Conservation (phyloP, 352 stramenopile genomes). For the Phytophthora tubulina region DNA sequence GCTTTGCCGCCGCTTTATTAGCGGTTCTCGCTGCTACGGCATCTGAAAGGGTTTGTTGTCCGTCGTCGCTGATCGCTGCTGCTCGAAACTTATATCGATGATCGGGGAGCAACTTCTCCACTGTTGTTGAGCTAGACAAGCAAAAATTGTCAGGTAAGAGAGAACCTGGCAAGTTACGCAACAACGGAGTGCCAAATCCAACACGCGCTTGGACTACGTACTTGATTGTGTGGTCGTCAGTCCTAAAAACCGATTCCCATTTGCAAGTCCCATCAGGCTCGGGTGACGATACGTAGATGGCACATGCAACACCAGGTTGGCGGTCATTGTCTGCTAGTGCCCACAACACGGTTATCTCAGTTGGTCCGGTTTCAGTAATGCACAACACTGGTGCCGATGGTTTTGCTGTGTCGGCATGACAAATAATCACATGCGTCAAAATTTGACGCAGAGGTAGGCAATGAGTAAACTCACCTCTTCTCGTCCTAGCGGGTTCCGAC, state of each 20-base stretch:
- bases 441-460: background rate
- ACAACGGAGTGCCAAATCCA: background rate
- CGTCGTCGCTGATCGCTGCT: constrained; percentile 20
- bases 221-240: constrained; percentile 23
- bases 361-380: constrained; percentile 11
- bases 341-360: constrained; percentile 33
- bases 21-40: constrained; percentile 25
- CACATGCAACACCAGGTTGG: constrained; percentile 21
- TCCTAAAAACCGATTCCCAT: constrained; percentile 34
- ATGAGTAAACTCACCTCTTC: constrained; percentile 32
- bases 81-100: constrained; percentile 38
- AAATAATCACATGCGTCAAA: no score
- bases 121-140: constrained; percentile 21
- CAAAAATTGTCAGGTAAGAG: background rate
- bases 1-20: constrained; percentile 11
- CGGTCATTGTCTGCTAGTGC: constrained; percentile 23
- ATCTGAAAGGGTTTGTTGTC: constrained; percentile 27
- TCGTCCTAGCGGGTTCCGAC: constrained; percentile 44
- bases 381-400: constrained; percentile 22
- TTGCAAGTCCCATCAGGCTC: constrained; percentile 30
- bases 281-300: constrained; percentile 35
- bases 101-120: constrained; percentile 27
- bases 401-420: constrained; percentile 20
- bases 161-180: background rate
- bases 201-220: constrained; percentile 9